A percentile compares a stretch with the other conserved stretches of the same genome.
Evolutionary conservation across 495 filamentous ascomycete species (phyloP).

Genomic region (Penicillium argentinense): DNA sequence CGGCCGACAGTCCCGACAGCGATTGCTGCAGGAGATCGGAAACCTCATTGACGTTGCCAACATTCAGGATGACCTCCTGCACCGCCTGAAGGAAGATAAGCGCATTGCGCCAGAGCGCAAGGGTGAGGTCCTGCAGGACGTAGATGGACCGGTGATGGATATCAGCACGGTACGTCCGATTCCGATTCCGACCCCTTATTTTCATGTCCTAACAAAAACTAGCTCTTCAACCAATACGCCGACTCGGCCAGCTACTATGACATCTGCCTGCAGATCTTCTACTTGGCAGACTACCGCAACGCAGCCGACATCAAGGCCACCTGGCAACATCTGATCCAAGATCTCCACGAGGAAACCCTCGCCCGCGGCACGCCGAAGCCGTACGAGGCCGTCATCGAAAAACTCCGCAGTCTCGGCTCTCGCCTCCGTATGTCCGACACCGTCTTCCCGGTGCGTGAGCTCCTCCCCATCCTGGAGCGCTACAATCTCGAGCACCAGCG

Average conservation of each 20-base stretch:
- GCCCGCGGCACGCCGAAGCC: constrained; percentile 56
- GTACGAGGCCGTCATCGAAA: constrained; percentile 75
- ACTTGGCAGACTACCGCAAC: constrained; percentile 83
- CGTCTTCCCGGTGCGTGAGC: constrained; percentile 68
- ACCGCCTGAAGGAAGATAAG: constrained; percentile 69
- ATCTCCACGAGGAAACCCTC: constrained; percentile 63
- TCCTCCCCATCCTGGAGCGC: constrained; percentile 71
- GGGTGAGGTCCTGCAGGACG: constrained; percentile 56
- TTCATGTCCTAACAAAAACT: no score
- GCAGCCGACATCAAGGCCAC: constrained; percentile 74
- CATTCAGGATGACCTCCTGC: constrained; percentile 89
- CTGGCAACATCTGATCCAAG: constrained; percentile 79
- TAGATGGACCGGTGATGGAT: constrained; percentile 73
- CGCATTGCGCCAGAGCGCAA: constrained; percentile 63
- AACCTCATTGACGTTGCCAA: constrained; percentile 90
- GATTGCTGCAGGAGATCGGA: constrained; percentile 75
- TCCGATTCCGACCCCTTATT: no score
- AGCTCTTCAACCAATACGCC: constrained; percentile 90
- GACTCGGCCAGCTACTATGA: constrained; percentile 89
- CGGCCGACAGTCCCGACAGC: constrained; percentile 70
- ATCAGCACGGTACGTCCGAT: constrained; percentile 67
- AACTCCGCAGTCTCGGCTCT: constrained; percentile 72
- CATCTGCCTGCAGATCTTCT: constrained; percentile 87
- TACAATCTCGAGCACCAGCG: constrained; percentile 74
- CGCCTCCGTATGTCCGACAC: constrained; percentile 75